phyloP scores from a whole-genome alignment of 257 asterid genomes.

The Nicotiana benthamiana region DNA sequence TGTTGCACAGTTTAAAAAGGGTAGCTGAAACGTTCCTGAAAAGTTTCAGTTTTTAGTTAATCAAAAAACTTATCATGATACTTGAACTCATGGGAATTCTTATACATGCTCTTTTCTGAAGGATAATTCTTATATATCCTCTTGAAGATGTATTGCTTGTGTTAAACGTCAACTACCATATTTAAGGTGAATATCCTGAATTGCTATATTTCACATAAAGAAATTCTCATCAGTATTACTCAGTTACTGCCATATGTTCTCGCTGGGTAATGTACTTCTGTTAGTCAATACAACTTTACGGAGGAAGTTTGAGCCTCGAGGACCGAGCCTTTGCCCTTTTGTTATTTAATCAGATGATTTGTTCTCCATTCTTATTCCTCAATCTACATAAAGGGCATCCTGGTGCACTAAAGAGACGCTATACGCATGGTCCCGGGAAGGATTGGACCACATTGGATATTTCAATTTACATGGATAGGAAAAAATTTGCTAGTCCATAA shows the following conservation, averaged over 20 bases:
- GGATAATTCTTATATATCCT: too few species aligned
- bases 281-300: background rate
- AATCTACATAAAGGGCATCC: background rate
- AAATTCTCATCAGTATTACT: background rate
- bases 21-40: background rate
- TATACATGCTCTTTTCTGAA: too few species aligned
- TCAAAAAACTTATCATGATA: background rate
- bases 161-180: too few species aligned
- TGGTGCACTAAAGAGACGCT: background rate
- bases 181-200: background rate
- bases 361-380: background rate
- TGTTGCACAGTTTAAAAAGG: background rate
- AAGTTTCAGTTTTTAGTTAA: background rate
- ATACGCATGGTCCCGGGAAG: background rate
- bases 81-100: too few species aligned
- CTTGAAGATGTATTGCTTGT: too few species aligned
- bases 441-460: background rate
- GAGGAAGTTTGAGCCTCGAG: background rate
- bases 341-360: background rate
- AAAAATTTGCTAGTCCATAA: background rate
- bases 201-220: background rate
- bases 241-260: background rate
- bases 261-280: background rate
- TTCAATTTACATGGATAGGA: background rate
- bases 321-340: background rate